These are phyloP conservation scores for Edaphochlamys debaryana DNA, from an alignment of 139 green algal species.

Conservation along the genomic window DNA sequence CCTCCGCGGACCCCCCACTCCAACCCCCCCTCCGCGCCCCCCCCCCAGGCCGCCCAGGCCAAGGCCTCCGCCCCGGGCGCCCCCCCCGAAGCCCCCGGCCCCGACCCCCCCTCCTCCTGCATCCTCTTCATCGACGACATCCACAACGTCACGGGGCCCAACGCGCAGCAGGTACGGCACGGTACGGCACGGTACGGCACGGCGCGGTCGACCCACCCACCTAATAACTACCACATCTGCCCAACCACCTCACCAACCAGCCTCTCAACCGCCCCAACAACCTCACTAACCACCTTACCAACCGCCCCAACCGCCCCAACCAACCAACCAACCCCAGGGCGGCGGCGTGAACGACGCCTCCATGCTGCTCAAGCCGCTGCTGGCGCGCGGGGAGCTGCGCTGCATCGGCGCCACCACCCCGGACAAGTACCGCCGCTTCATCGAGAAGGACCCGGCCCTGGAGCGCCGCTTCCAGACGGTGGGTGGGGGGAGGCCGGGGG, in stretches of 20 bases:
- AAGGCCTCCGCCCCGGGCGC: neutral
- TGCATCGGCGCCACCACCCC: constrained; percentile 96
- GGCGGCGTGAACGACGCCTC: constrained; percentile 90
- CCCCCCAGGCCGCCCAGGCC: neutral
- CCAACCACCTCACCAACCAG: no score
- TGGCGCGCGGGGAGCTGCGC: constrained; percentile 91
- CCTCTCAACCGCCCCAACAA: no score
- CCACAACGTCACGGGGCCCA: constrained; percentile 90
- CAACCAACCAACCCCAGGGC: constrained; percentile 20
- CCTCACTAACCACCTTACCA: neutral
- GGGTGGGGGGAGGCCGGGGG: neutral
- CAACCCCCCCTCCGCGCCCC: no score
- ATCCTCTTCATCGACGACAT: constrained; percentile 99
- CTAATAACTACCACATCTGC: no score
- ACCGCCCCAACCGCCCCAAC: no score
- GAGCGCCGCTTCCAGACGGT: constrained; percentile 91
- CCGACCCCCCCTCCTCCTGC: constrained; percentile 68
- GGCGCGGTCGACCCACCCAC: neutral
- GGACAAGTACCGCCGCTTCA: constrained; percentile 94
- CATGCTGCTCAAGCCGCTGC: constrained; percentile 96
- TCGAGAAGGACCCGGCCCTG: constrained; percentile 98
- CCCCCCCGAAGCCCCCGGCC: neutral
- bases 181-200: no score
- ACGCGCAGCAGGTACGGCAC: constrained; percentile 60
- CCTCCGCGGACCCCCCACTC: no score